phyloP scores from a whole-genome alignment of 805 yeast genomes.

The Yamadazyma philogaea region DNA sequence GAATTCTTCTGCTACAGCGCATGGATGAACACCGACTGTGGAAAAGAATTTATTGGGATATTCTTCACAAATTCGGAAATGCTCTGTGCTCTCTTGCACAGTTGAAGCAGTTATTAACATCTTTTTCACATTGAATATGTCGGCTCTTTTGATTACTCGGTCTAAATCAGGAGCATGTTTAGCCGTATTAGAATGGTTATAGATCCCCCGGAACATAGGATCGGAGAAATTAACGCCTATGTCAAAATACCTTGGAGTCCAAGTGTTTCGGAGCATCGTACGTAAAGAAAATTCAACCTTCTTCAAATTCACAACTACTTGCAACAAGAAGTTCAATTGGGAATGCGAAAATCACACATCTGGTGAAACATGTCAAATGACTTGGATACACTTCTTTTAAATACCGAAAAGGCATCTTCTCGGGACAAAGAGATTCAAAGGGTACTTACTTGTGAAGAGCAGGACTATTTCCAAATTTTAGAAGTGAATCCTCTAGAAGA shows the following conservation, averaged over 20 bases:
- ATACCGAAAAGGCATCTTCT: conserved; percentile 23
- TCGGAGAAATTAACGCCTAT: conserved; percentile 79
- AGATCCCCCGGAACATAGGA: conserved; percentile 78
- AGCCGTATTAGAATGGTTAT: conserved; percentile 54
- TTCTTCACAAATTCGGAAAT: conserved; percentile 51
- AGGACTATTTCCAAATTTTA: conserved; percentile 56
- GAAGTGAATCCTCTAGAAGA: conserved; percentile 33
- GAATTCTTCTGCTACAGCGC: conserved; percentile 58
- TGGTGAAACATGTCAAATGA: conserved; percentile 6
- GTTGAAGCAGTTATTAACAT: conserved; percentile 85
- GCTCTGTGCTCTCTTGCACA: conserved; percentile 60
- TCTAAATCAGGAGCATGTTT: conserved; percentile 67
- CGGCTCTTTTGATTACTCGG: conserved; percentile 65
- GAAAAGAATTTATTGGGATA: conserved; percentile 39
- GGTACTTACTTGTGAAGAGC: conserved; percentile 43
- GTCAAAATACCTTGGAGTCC: conserved; percentile 45
- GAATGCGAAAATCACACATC: background rate
- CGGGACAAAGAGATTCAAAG: conserved; percentile 56
- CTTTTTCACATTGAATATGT: conserved; percentile 57
- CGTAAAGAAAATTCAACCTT: background rate
- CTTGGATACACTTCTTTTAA: conserved; percentile 9
- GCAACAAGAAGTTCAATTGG: background rate
- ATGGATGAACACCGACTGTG: conserved; percentile 96
- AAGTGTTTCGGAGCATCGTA: conserved; percentile 11
- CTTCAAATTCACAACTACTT: background rate